These are phyloP conservation scores for Tympanopsis confertula DNA, from an alignment of 2,329 filamentous ascomycete species.

Conservation along the genomic window DNA sequence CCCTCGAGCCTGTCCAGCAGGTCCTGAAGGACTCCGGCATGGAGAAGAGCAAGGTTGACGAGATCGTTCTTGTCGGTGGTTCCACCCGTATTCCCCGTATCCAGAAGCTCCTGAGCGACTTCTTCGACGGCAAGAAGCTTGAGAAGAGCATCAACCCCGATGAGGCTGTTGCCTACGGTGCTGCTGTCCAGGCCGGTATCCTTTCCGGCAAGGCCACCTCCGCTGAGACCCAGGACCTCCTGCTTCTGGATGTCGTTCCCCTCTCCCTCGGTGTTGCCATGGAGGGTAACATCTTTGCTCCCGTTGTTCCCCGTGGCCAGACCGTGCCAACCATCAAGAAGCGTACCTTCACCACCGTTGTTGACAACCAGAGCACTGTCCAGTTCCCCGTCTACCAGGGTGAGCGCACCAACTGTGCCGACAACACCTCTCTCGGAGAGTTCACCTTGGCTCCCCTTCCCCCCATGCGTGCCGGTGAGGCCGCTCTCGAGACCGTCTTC, in stretches of 20 bases:
- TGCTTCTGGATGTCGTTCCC: slow-evolving; percentile 90
- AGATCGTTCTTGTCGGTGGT: slow-evolving; percentile 97
- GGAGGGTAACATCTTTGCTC: slow-evolving; percentile 98
- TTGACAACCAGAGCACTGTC: slow-evolving; percentile 66
- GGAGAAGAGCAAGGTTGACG: slow-evolving; percentile 85
- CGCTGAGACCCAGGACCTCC: slow-evolving; percentile 84
- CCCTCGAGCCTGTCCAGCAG: slow-evolving; percentile 88
- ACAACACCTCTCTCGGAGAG: slow-evolving; percentile 95
- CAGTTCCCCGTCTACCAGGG: slow-evolving; percentile 93
- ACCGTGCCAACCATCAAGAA: slow-evolving; percentile 77
- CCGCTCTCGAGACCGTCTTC: slow-evolving; percentile 94
- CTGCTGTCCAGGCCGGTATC: slow-evolving; percentile 96
- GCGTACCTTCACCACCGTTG: slow-evolving; percentile 74
- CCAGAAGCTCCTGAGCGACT: slow-evolving; percentile 97
- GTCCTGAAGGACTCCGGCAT: slow-evolving; percentile 86
- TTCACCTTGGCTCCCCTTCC: slow-evolving; percentile 86
- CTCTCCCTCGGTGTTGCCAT: slow-evolving; percentile 97
- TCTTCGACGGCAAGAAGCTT: slow-evolving; percentile 99
- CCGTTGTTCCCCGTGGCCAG: slow-evolving; percentile 71
- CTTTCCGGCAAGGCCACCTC: slow-evolving; percentile 96
- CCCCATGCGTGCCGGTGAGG: slow-evolving; percentile 86
- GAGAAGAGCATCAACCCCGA: slow-evolving; percentile 99
- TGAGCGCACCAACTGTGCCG: slow-evolving; percentile 94
- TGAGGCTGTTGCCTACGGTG: slow-evolving; percentile 97
- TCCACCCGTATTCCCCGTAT: slow-evolving; percentile 98